Base-by-base conservation (phyloP, 108 stramenopile genomes). In the Nannochloropsis gaditana region DNA sequence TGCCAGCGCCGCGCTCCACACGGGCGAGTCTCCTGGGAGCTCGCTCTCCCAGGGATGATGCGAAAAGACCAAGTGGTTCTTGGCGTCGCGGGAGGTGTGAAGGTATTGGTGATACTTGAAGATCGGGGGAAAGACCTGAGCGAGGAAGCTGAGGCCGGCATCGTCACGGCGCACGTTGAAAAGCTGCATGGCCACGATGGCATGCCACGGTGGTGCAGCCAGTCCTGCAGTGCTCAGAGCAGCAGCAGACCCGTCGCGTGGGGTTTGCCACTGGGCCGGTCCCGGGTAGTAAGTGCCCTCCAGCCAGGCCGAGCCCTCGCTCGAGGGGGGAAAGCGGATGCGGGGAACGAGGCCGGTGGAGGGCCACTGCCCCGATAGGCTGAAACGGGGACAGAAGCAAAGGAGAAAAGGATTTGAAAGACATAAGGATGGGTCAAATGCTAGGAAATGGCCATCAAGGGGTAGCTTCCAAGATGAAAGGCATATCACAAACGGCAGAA, bases 101-200 rank as follows among this genome's bases (percentile, higher is more conserved):
- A 73, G 59, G 8, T 73, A 73, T 4, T n/a, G 19, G n/a, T 73
- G 59, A 73, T 73, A 73, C 59, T 73, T 73, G n/a, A n/a, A 73
- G n/a, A 73, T 73, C 19, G 59, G 19, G n/a, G 59, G 59, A 73
- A 73, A 73, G 3, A 73, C 59, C n/a, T 73, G 3, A 73, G 59
- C 59, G 59, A 73, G 59, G 59, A 73, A 73, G n/a, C 19, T n/a
- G 19, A 73, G 59, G 59, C 59, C 59, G 15, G 59, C 59, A 73
- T 73, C 59, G 59, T 73, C 59, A 15, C 59, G 59, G 3, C 59
- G 59, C 19, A n/a, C 59, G n/a, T 73, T 73, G 8, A 73, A 73
- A n/a, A 73, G 59, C n/a, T 73, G 59, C 59, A 73, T 73, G 15
- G 59, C 59, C 19, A 73, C 8, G 59, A 73, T 73, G 8, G 59